Conservation (phyloP, 768 basidiomycete genomes). For the Obba rivulosa region DNA sequence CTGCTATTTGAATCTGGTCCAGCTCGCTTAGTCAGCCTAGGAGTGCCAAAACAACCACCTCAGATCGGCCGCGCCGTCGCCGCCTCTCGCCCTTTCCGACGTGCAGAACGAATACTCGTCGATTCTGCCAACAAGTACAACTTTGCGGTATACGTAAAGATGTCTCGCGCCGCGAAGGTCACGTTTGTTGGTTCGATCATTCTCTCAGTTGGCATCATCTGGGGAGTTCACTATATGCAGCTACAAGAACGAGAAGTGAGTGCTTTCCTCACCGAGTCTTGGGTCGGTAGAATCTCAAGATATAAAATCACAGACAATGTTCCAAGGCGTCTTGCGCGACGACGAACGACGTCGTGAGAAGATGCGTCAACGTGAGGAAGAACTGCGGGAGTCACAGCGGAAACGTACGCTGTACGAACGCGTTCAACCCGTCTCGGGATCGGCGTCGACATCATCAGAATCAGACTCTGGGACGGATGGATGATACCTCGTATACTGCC, state of each 20-base stretch:
- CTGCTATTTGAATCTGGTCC: too few relatives aligned
- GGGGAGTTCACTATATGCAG: slow-evolving; percentile 88
- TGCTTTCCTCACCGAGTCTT: background rate
- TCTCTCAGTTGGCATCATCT: slow-evolving; percentile 68
- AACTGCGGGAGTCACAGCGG: slow-evolving; percentile 51
- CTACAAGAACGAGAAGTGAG: slow-evolving; percentile 74
- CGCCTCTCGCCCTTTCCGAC: too few relatives aligned
- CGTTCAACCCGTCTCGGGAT: slow-evolving; percentile 30
- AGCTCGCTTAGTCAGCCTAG: too few relatives aligned
- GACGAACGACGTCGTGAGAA: slow-evolving; percentile 78
- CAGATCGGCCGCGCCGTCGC: too few relatives aligned
- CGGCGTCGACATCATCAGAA: background rate
- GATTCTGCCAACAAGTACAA: too few relatives aligned
- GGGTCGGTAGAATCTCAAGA: background rate
- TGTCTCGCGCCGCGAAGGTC: slow-evolving; percentile 69
- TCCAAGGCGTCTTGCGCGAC: slow-evolving; percentile 82
- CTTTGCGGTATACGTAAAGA: slow-evolving; percentile 10
- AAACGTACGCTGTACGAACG: slow-evolving; percentile 66
- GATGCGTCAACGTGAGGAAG: slow-evolving; percentile 59
- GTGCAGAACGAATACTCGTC: too few relatives aligned
- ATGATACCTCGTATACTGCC: too few relatives aligned
- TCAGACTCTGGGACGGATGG: background rate
- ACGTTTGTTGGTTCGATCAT: slow-evolving; percentile 66
- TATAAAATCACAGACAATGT: slow-evolving; percentile 65
- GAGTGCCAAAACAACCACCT: too few relatives aligned